Base-by-base conservation (phyloP, 768 basidiomycete genomes). In the Inosperma sp. region DNA sequence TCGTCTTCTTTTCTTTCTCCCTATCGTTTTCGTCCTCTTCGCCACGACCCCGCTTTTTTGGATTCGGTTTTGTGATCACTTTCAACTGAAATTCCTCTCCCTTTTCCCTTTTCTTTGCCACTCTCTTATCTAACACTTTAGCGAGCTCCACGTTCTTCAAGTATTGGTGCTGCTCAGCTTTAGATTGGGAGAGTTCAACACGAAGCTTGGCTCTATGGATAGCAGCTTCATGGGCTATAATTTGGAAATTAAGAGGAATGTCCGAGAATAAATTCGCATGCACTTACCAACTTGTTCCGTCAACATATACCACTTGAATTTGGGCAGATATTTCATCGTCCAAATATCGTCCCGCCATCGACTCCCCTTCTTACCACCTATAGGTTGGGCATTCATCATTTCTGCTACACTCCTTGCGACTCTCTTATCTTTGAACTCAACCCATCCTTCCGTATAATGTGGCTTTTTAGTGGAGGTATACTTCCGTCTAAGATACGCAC, bases 271-370 rank as follows among this genome's bases (percentile, higher is more conserved):
- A 37, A 31, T n/a, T n/a, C n/a, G n/a, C n/a, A n/a, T n/a, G n/a
- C n/a, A 78, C 93, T 66, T 64, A 95, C 95, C 93, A 59, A 99
- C 86, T 78, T 97, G 95, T 68, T 98, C 96, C 5, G 92, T 94
- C 52, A 99, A 74, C 95, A 96, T 96, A 68, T 88, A 84, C 96
- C 96, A 99, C 62, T 94, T 96, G 77, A 98, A 99, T 62, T 83
- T 88, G 7, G 94, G 94, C 51, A 99, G 72, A 66, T 99, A 99
- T 65, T 95, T 95, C 93, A 98, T 95, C 50, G 96, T 97, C 96
- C 96, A 99, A 7, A 99, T 84, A 57, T 99, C 96, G 63, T 98
- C 95, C 64, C 91, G 76, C 90, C 92, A 97, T 51, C 91, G 76
- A 2, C 82, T 78, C 5, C 87, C 86, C 65, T 92, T 93, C 73